These are phyloP conservation scores for Neoboletus subvelutipes DNA, from an alignment of 768 basidiomycete genomes.

Conservation along the genomic window DNA sequence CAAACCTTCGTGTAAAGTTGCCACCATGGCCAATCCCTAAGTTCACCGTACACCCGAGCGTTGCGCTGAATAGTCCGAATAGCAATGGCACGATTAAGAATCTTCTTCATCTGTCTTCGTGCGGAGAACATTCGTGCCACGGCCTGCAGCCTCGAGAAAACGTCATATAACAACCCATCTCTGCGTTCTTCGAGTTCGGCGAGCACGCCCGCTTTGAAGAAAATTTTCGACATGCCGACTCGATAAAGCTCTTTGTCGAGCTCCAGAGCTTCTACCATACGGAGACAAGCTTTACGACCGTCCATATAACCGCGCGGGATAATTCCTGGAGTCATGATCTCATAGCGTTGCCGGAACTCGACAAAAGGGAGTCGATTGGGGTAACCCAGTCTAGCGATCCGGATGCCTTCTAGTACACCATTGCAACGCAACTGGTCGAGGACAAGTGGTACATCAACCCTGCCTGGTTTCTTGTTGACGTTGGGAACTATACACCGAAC, in stretches of 20 bases:
- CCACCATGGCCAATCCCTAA: conserved; percentile 99
- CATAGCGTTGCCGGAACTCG: conserved; percentile 96
- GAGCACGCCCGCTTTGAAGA: conserved; percentile 97
- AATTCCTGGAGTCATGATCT: conserved; percentile 90
- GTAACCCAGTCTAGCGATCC: conserved; percentile 95
- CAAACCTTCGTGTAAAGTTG: conserved; percentile 88
- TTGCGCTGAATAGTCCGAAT: conserved; percentile 93
- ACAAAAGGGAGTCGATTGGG: conserved; percentile 96
- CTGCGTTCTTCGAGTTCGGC: conserved; percentile 94
- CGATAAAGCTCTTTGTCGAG: conserved; percentile 83
- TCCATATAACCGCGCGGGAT: conserved; percentile 98
- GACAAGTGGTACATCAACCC: conserved; percentile 91
- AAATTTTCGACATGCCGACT: conserved; percentile 96
- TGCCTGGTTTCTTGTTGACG: conserved; percentile 82
- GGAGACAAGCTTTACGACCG: conserved; percentile 87
- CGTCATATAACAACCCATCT: conserved; percentile 82
- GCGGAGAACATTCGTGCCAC: conserved; percentile 82
- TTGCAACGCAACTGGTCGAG: conserved; percentile 97
- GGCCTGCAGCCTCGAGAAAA: conserved; percentile 89
- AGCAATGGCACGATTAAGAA: conserved; percentile 88
- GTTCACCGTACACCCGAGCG: conserved; percentile 84
- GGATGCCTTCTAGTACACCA: conserved; percentile 97
- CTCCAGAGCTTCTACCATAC: conserved; percentile 87
- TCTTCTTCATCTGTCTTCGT: conserved; percentile 89
- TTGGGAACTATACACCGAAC: conserved; percentile 99